Base-by-base conservation (phyloP, 1,139 yeast genomes). In the Candida tropicalis region DNA sequence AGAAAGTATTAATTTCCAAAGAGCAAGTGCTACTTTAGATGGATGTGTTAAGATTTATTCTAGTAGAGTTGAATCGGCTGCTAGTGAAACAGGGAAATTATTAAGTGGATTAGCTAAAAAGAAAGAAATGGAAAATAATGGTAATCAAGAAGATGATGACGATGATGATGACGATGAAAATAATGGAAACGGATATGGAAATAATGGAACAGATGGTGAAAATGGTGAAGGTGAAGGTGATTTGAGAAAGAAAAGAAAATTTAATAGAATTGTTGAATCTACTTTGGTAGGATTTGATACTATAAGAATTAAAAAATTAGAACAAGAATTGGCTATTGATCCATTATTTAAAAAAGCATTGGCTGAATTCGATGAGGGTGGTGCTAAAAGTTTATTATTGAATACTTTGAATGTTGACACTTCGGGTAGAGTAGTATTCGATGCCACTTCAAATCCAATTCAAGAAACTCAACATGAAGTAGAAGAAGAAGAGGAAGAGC, bases 281-380 rank as follows among this genome's bases (percentile, higher is more conserved):
- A 73, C 78, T 0, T 57, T 73, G 46, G 78, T 73, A 3, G 74
- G 75, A 15, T 86, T 86, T 56, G 83, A 79, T 4, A 66, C 78
- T 16, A 71, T 90, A n/a, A 71, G 70, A 51, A 72, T 86, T 47
- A 86, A 84, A 58, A 82, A 84, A 51, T 66, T 87, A 35, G 96
- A 89, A 41, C 82, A 85, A 50, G 96, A 87, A 54, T 66, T 87
- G 23, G 77, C 84, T 7, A 85, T 89, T 40, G 97, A 91, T 62
- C 97, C 97, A 0, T 70, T 91, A 40, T 89, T 91, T 64, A 85
- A 88, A 50, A 89, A 89, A 56, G 91, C 95, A 40, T 73, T 91
- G 39, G 88, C 96, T 0, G 97, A 90, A 48, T 91, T 90, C 57
- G 97, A 91, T 61, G 97, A 91, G 65, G 97, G 97, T 28, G 97